Evolutionary conservation across 192 early-diverging fungal species (phyloP), one percentile per base, ranked within the genome.

Genomic region (Coemansia sp.): DNA sequence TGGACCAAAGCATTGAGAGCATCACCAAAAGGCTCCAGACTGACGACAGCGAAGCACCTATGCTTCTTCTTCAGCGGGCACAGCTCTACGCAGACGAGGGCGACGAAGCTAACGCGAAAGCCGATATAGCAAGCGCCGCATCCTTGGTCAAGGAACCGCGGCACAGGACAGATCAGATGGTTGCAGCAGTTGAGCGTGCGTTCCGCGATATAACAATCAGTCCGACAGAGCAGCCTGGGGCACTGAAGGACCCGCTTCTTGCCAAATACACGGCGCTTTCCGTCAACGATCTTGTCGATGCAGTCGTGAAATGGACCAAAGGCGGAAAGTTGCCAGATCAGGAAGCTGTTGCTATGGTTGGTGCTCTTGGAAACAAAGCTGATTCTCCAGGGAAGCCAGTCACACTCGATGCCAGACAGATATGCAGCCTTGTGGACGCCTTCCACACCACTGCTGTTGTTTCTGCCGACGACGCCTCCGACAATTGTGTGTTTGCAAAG

Each of bases 91-190:
- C 61, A 7, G 65, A 71, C 58, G 13, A 71, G 44, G 75, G 75
- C 13, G 55, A 72, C 25, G 62, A 59, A n/a, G 14, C 57, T 0
- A 38, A 53, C 14, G 75, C 75, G 3, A 61, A 61, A 7, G 14
- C 50, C 14, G 75, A 78, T 47, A 67, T 78, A 15, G 55, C 75
- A 11, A 69, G 57, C 22, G 75, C 75, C 14, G 68, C 75, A 0
- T 36, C 65, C 4, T 55, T 78, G 20, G 64, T 65, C n/a, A 59
- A 64, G 20, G 75, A 78, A 17, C 55, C 62, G 0, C 23, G 17
- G 27, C 48, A 68, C 56, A 55, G 22, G 4, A 22, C 54, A 1
- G 37, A 44, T 19, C 61, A 67, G 17, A 59, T 44, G 25, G 61
- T 78, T 3, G 69, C 57, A 3, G 69, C 68, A 3, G 69, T 78